Evolutionary conservation across 805 yeast genomes (phyloP).

Genomic region (Candida incommunis): DNA sequence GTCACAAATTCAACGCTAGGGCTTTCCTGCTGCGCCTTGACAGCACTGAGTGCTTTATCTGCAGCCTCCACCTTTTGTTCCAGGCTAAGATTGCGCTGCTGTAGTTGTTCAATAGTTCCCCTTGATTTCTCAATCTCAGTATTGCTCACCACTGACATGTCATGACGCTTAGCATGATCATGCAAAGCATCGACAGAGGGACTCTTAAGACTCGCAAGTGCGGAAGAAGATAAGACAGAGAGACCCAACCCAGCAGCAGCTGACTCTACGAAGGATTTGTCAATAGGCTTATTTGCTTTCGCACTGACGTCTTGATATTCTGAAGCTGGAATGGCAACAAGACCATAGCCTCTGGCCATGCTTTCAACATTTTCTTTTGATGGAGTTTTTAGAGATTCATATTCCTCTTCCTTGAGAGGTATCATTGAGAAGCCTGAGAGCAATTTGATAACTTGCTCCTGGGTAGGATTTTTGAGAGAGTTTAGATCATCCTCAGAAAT

Average conservation of each 20-base stretch:
- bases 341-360: background rate
- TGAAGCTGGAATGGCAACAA: constrained; percentile 13
- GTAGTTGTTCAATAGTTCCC: background rate
- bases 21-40: background rate
- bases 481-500: background rate
- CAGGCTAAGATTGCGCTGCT: background rate
- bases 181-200: constrained; percentile 7
- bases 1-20: background rate
- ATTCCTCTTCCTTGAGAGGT: background rate
- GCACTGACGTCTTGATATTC: constrained; percentile 12
- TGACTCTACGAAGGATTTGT: constrained; percentile 10
- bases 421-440: background rate
- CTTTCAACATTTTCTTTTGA: background rate
- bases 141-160: background rate
- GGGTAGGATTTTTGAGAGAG: background rate
- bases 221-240: constrained; percentile 7
- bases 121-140: background rate
- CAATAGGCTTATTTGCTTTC: constrained; percentile 15
- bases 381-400: background rate
- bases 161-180: background rate
- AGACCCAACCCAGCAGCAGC: constrained; percentile 16
- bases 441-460: background rate
- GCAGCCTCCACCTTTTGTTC: background rate
- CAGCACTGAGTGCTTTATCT: background rate
- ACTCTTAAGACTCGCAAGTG: constrained; percentile 5